Percentiles rank a stretch among this genome's conserved stretches.
These are phyloP conservation scores for Bisporella sp. DNA, from an alignment of 2,329 filamentous ascomycete genomes.

Conservation along the genomic window DNA sequence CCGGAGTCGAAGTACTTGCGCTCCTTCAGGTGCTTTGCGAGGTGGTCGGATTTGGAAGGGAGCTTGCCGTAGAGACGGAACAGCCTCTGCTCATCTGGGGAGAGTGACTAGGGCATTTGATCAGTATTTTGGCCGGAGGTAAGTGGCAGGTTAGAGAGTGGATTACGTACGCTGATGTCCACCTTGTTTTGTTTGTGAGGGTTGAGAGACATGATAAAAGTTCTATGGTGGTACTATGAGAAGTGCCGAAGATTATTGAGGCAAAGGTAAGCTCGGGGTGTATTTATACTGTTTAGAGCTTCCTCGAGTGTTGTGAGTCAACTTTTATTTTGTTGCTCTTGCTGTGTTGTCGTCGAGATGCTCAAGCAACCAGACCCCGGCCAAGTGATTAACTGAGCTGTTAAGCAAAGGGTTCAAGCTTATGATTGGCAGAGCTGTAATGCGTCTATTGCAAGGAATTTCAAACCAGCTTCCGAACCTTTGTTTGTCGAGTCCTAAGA, in stretches of 20 bases:
- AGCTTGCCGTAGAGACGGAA: conserved; percentile 98
- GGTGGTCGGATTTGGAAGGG: conserved; percentile 89
- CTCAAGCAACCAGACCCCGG: not conserved
- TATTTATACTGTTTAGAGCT: too few relatives aligned
- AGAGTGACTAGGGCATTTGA: conserved; percentile 60
- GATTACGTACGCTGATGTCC: conserved; percentile 75
- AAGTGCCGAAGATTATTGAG: not conserved
- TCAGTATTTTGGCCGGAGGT: not conserved
- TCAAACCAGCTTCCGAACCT: too few relatives aligned
- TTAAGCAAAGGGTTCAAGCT: too few relatives aligned
- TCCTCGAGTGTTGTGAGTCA: not conserved
- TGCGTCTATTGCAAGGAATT: too few relatives aligned
- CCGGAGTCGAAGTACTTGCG: conserved; percentile 98
- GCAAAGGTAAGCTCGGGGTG: not conserved
- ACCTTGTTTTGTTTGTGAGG: conserved; percentile 98
- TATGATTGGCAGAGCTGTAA: too few relatives aligned
- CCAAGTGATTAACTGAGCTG: too few relatives aligned
- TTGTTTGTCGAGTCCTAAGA: too few relatives aligned
- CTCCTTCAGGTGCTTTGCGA: conserved; percentile 98
- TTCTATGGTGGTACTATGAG: not conserved
- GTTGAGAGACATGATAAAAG: conserved; percentile 58
- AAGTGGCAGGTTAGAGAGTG: conserved; percentile 1
- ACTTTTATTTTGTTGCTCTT: not conserved
- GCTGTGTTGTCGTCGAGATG: not conserved
- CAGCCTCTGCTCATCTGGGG: conserved; percentile 90